Conservation (phyloP, 2,329 filamentous ascomycete species). For the Aspergillus tubingensis region DNA sequence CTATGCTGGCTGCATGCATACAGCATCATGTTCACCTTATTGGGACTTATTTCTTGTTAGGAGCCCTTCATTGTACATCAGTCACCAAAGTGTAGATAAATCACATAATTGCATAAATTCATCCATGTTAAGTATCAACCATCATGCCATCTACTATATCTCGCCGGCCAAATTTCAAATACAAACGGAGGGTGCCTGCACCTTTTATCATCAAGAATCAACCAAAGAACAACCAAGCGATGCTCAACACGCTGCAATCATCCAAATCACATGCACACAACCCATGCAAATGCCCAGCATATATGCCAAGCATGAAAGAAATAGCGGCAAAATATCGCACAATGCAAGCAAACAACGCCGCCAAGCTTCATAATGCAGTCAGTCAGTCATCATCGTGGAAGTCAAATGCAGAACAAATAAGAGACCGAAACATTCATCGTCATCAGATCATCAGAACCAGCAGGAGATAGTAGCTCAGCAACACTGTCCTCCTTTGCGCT, state of each 20-base stretch:
- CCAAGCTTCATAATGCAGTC: background rate
- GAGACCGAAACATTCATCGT: background rate
- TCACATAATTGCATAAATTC: background rate
- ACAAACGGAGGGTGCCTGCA: background rate
- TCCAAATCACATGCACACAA: background rate
- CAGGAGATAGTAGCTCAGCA: slow-evolving; percentile 36
- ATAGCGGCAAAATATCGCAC: background rate
- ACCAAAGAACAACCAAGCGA: background rate
- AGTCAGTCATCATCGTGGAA: background rate
- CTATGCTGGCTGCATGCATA: too few species aligned
- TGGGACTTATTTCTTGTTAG: too few species aligned
- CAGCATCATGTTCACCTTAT: too few species aligned
- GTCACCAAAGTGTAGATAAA: too few species aligned
- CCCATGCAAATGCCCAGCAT: background rate
- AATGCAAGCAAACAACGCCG: background rate
- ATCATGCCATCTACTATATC: background rate
- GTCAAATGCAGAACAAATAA: background rate
- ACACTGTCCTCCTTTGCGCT: slow-evolving; percentile 41
- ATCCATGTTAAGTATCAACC: too few species aligned
- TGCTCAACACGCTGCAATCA: background rate
- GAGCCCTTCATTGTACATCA: too few species aligned
- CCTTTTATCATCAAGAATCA: background rate
- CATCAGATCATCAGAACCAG: background rate
- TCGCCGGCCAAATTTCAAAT: background rate
- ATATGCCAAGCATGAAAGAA: too few species aligned